phyloP scores from a whole-genome alignment of 2,329 filamentous ascomycete species.

The Xylariales sp. region DNA sequence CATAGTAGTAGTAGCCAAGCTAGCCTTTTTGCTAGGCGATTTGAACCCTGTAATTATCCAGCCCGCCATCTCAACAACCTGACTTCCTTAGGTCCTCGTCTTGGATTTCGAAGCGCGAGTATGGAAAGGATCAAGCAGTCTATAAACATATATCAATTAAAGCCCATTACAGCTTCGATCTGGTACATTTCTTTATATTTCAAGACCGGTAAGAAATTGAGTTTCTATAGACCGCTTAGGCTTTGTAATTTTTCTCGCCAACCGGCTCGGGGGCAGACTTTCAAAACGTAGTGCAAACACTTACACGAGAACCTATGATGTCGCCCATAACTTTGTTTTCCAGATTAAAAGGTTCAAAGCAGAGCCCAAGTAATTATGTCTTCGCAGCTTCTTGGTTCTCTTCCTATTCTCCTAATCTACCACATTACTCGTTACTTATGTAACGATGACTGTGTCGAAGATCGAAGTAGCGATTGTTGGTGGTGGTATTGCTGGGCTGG shows the following conservation, averaged over 20 bases:
- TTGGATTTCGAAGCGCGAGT: not conserved
- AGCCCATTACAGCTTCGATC: not conserved
- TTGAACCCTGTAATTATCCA: not conserved
- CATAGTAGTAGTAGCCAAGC: not conserved
- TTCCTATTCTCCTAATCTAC: not conserved
- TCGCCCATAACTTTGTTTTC: conserved; percentile 3
- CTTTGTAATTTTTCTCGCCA: not conserved
- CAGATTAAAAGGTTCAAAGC: too few relatives aligned
- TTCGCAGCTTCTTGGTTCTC: not conserved
- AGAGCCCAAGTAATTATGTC: not conserved
- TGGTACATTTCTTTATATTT: not conserved
- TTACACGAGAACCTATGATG: not conserved
- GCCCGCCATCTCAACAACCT: not conserved
- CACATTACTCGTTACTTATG: not conserved
- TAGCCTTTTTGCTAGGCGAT: not conserved
- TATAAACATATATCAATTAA: not conserved
- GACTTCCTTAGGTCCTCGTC: not conserved
- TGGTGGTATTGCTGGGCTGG: conserved; percentile 53
- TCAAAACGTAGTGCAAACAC: not conserved
- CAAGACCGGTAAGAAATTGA: not conserved
- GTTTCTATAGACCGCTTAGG: not conserved
- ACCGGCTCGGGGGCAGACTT: not conserved
- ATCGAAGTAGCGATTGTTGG: conserved; percentile 46
- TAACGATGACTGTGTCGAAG: conserved; percentile 27
- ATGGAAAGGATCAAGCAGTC: not conserved